phyloP scores from a whole-genome alignment of 176 grass and related monocot species.

The Triticum urartu region DNA sequence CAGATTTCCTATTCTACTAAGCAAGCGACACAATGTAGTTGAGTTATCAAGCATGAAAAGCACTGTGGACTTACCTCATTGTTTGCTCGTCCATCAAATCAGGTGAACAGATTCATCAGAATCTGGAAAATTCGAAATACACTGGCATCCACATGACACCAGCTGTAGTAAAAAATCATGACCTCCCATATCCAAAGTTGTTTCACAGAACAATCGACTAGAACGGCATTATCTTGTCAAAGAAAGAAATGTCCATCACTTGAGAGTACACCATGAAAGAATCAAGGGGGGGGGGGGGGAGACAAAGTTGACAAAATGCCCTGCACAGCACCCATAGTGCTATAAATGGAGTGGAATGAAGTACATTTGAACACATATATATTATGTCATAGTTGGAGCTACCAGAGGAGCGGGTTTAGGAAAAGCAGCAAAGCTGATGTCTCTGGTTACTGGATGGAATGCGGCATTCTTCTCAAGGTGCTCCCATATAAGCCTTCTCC shows the following conservation, averaged over 20 bases:
- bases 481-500: slow-evolving; percentile 85
- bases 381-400: slow-evolving; percentile 64
- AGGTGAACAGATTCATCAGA: slow-evolving; percentile 13
- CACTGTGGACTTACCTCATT: neutral
- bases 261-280: slow-evolving; percentile 32
- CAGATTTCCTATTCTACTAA: neutral
- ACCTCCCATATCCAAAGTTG: neutral
- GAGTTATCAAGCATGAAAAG: slow-evolving; percentile 15
- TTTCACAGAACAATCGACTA: slow-evolving; percentile 16
- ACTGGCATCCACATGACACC: neutral
- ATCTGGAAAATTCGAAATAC: neutral
- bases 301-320: slow-evolving; percentile 41
- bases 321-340: slow-evolving; percentile 23
- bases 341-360: slow-evolving; percentile 34
- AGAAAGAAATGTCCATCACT: slow-evolving; percentile 32
- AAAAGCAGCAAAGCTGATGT: slow-evolving; percentile 50
- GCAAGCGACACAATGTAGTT: neutral
- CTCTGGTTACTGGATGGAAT: slow-evolving; percentile 55
- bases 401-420: slow-evolving; percentile 58
- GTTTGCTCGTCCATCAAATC: neutral
- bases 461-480: slow-evolving; percentile 57
- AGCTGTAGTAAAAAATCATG: neutral
- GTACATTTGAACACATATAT: slow-evolving; percentile 8
- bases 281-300: neutral
- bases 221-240: slow-evolving; percentile 38